phyloP scores from a whole-genome alignment of 805 yeast species.

The Wickerhamiella lipophila region DNA sequence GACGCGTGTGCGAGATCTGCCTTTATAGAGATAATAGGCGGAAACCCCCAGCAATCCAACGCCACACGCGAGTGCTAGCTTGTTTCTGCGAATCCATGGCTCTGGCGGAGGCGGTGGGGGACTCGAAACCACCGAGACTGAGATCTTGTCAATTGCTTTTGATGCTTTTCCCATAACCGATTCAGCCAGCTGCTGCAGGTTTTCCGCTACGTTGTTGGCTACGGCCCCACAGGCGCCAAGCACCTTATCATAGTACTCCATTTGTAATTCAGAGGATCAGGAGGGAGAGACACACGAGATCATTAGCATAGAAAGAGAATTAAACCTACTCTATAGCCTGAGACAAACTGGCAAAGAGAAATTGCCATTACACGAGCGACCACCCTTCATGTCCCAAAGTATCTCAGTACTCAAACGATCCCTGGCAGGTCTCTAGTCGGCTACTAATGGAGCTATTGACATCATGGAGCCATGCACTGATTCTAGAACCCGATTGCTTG shows the following conservation, averaged over 20 bases:
- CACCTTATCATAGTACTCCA: slow-evolving; percentile 3
- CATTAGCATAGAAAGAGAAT: neutral
- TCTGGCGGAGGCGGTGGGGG: slow-evolving; percentile 9
- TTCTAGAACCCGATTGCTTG: no score
- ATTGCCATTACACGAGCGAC: no score
- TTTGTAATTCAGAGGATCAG: neutral
- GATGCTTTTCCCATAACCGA: neutral
- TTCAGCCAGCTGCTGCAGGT: neutral
- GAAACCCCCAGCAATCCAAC: slow-evolving; percentile 6
- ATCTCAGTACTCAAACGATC: no score
- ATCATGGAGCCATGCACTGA: no score
- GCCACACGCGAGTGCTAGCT: neutral
- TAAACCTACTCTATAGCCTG: no score
- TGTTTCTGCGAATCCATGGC: slow-evolving; percentile 1
- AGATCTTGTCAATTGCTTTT: neutral
- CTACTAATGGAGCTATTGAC: no score
- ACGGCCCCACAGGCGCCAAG: neutral
- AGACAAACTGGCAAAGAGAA: no score
- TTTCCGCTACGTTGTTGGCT: neutral
- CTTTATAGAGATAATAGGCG: neutral
- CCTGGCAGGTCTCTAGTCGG: no score
- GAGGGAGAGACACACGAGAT: no score
- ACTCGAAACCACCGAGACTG: neutral
- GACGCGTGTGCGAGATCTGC: slow-evolving; percentile 30
- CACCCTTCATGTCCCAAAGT: no score